A percentile compares a stretch with the other conserved stretches of the same genome.
Conservation (phyloP, 2,329 filamentous ascomycete genomes). For the Microdochium paspali region DNA sequence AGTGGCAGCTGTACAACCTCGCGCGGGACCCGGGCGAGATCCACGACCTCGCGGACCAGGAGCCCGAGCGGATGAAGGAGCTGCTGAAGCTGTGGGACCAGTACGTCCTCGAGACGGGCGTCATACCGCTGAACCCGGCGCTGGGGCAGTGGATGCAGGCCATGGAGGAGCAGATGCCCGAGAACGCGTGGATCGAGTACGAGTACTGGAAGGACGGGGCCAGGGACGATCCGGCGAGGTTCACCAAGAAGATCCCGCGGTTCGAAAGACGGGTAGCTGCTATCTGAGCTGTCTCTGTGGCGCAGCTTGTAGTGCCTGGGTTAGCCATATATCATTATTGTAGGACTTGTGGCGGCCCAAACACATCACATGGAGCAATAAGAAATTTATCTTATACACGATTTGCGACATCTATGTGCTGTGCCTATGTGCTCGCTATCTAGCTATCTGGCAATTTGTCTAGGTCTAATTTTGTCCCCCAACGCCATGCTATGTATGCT, state of each 20-base stretch:
- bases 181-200: constrained; percentile 58
- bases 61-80: constrained; percentile 19
- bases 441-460: too few species aligned
- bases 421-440: too few species aligned
- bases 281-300: too few species aligned
- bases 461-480: too few species aligned
- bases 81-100: constrained; percentile 23
- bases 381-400: too few species aligned
- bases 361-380: too few species aligned
- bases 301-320: too few species aligned
- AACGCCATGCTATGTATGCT: too few species aligned
- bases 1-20: constrained; percentile 40
- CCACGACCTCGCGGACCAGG: constrained; percentile 23
- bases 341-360: too few species aligned
- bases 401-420: too few species aligned
- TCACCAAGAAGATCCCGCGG: constrained; percentile 21
- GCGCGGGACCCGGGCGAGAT: constrained; percentile 33
- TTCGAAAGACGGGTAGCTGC: constrained; percentile 15
- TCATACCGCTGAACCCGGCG: constrained; percentile 49
- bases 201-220: constrained; percentile 46
- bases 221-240: constrained; percentile 33
- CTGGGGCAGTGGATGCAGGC: constrained; percentile 49
- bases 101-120: constrained; percentile 42
- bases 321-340: too few species aligned
- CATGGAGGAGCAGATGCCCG: constrained; percentile 55